Evolutionary conservation across 306 rosid genomes (phyloP), one percentile per base, ranked within the genome.

Genomic region (Cicer judaicum): DNA sequence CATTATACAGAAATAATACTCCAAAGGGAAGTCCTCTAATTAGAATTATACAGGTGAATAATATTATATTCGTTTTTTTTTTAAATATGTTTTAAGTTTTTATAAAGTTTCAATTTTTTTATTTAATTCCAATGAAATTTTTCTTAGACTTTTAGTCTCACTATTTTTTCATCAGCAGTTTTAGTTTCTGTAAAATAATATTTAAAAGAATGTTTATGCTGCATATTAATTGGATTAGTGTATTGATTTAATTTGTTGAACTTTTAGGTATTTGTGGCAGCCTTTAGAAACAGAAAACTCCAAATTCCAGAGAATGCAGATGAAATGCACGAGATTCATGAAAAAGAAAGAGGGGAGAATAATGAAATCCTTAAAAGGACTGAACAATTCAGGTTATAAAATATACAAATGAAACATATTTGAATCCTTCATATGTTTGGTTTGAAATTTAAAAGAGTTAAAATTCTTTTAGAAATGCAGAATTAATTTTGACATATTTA

Each of bases 21-120:
- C 92, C 91, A 8, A 77, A 79, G 60, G 95, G 96, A 75, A 93
- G 96, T 80, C 98, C 96, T 7, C 66, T 90, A 4, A 18, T 55
- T 6, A 86, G 98, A 61, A 49, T 93, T 69, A 55, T 86, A 2
- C 91, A 87, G 96, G 93, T 90, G 54, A 44, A 9, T 40, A 52
- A 7, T 41, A 64, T 16, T 8, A 5, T 0, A 11, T 6, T 19
- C 9, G 15, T 14, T 16, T 79, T 9, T 9, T 42, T 9, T 3
- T 29, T 29, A 29, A 29, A 8, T 29, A 29, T 16, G 12, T 24
- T 67, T 6, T 7, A n/a, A 29, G 34, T 29, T 29, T 29, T 5
- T 29, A 29, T 3, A 29, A 29, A 29, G 34, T 29, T 29, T 29
- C 34, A 29, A 3, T 3, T 29, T 29, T 29, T 29, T 29, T 24